Base-by-base conservation (phyloP, 352 stramenopile species). In the Phytophthora kernoviae region DNA sequence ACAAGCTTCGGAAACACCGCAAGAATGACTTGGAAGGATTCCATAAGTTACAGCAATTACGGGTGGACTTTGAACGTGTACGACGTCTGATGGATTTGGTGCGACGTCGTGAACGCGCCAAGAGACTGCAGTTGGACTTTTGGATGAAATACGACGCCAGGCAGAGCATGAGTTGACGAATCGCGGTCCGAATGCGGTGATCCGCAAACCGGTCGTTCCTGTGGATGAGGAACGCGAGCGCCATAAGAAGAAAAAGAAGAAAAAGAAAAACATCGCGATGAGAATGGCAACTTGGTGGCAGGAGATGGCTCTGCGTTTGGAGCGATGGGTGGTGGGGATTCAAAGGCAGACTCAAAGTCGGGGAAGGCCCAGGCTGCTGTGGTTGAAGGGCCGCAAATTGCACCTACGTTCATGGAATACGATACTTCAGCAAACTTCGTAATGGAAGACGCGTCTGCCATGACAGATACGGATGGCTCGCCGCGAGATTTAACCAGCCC, bases 1-100 rank as follows among this genome's bases (percentile, higher is more conserved):
- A 98, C 76, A 98, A 98, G 68, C 74, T 99, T 7, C 83, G 96
- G 8, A 98, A 98, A 63, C 96, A 98, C 59, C 87, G 95, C 54
- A 96, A 98, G 69, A 98, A 99, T 73, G 96, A 99, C 78, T 80
- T 98, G 56, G 94, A 98, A 58, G 92, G 91, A 6, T 98, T 96
- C 71, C 84, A 87, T 18, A 98, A 98, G 70, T 71, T 99, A 58
- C 85, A 96, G 65, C 88, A 96, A 58, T 70, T 99, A 21, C 84
- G 90, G 42, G 70, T 87, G 18, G 96, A 98, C 70, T 98, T 98
- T 81, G 93, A 97, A 46, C 87, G 84, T 21, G 71, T 98, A n/a
- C 73, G 80, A 8, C 63, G 82, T 4, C 64, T 98, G 14, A 45
- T 96, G 52, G 82, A 92, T 22, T 69, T 98, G 12, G 85, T 98